Base-by-base conservation (phyloP, 306 rosid species). In the Vigna mungo region DNA sequence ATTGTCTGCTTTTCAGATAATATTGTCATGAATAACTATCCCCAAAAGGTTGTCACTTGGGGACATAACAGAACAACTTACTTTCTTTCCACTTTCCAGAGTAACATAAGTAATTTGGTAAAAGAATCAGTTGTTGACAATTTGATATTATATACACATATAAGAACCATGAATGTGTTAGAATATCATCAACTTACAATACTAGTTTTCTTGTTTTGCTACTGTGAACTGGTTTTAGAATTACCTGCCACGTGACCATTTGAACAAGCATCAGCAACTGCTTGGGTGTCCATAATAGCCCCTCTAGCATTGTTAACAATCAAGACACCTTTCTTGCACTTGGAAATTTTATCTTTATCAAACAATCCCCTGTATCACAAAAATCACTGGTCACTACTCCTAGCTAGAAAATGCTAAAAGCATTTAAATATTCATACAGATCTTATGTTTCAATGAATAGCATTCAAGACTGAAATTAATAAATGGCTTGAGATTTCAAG, bases 301-400 rank as follows among this genome's bases (percentile, higher is more conserved):
- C 97, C 99, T 14, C 97, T 87, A 76, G 98, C 98, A 84, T 94
- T 94, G 92, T 90, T 92, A 62, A 90, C 97, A 43, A 90, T 84
- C 85, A 90, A 76, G 68, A 94, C 97, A 80, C 97, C 98, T 84
- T 88, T 93, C 92, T 88, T 90, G 77, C 90, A 90, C 86, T 92
- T 91, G 0, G 92, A 92, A 71, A 93, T 90, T 81, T 84, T 87
- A 39, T 78, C 85, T 82, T 92, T 90, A 86, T 92, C 86, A 71
- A 94, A 89, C 84, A 95, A 54, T 14, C 97, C 98, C 77, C 98
- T 92, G 83, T 6, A 30, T 82, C 81, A 88, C 54, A 77, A 75
- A 78, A 76, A 36, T n/a, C 55, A 16, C 18, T 13, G 8, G 15
- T 68, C 43, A 75, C 77, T 54, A 46, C 41, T 18, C 58, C 36